Percentiles rank a stretch among this genome's conserved stretches.
Conservation (phyloP, 306 rosid species). For the Glycine soja region DNA sequence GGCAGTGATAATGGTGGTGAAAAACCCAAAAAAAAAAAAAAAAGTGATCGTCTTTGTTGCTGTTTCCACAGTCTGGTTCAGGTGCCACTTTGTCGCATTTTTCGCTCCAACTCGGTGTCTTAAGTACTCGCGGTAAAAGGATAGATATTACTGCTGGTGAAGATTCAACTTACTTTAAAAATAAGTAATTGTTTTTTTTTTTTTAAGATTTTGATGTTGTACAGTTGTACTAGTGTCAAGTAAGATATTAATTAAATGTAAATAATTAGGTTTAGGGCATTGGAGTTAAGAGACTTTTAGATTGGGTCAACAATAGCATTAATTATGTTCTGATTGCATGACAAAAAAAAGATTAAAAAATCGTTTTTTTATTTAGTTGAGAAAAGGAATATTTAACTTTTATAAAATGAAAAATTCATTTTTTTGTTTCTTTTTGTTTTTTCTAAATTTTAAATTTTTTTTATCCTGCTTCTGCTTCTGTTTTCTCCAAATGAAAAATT, state of each 20-base stretch:
- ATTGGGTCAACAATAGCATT: background rate
- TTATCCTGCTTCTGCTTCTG: too few relatives aligned
- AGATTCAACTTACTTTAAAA: background rate
- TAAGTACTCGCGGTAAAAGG: background rate
- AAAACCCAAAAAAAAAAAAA: background rate
- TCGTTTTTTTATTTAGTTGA: too few relatives aligned
- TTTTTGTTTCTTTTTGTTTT: too few relatives aligned
- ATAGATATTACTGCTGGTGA: background rate
- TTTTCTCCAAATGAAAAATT: too few relatives aligned
- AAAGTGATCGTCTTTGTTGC: background rate
- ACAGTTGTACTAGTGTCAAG: background rate
- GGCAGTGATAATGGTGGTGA: background rate
- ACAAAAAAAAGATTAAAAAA: too few relatives aligned
- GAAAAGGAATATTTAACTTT: too few relatives aligned
- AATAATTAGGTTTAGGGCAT: background rate
- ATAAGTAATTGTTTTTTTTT: background rate
- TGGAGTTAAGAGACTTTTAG: background rate
- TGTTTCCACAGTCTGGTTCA: constrained; percentile 1
- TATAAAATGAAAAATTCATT: too few relatives aligned
- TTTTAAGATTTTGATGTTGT: background rate
- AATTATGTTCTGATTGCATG: background rate
- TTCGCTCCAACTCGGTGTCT: background rate
- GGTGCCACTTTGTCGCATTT: background rate
- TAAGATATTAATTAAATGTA: background rate
- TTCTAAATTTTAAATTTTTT: too few relatives aligned